Conservation (phyloP, 768 basidiomycete species). For the Suillus clintonianus region DNA sequence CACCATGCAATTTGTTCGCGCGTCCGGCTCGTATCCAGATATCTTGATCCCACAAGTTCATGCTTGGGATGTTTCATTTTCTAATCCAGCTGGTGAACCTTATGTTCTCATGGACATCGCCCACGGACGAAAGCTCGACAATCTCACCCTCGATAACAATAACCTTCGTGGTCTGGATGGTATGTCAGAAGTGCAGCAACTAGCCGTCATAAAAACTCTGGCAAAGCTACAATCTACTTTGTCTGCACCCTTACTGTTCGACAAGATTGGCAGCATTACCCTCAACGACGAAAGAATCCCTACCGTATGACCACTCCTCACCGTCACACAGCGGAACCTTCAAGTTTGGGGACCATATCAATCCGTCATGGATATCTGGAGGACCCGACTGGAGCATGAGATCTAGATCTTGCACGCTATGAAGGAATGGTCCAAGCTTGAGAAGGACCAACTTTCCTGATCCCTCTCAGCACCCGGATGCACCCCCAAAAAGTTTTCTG, state of each 20-base stretch:
- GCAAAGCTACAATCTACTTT: neutral
- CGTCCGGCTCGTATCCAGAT: neutral
- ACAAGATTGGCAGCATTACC: neutral
- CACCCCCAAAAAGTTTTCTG: neutral
- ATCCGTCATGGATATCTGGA: neutral
- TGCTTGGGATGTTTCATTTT: neutral
- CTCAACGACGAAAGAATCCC: neutral
- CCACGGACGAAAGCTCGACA: neutral
- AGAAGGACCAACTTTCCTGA: neutral
- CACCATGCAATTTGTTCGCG: neutral
- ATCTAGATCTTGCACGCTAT: neutral
- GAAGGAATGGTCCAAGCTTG: neutral
- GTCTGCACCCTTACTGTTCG: neutral
- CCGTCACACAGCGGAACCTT: neutral
- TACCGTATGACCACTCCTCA: neutral
- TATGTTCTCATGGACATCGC: neutral
- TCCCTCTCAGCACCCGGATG: neutral
- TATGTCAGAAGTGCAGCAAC: neutral
- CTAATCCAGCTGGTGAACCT: neutral
- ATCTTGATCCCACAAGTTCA: neutral
- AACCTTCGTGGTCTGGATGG: neutral
- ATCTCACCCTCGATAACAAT: neutral
- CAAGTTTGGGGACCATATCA: neutral
- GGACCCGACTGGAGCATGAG: neutral
- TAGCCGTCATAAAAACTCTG: neutral